phyloP scores from a whole-genome alignment of 768 basidiomycete genomes.

The Sarcodon sp. region DNA sequence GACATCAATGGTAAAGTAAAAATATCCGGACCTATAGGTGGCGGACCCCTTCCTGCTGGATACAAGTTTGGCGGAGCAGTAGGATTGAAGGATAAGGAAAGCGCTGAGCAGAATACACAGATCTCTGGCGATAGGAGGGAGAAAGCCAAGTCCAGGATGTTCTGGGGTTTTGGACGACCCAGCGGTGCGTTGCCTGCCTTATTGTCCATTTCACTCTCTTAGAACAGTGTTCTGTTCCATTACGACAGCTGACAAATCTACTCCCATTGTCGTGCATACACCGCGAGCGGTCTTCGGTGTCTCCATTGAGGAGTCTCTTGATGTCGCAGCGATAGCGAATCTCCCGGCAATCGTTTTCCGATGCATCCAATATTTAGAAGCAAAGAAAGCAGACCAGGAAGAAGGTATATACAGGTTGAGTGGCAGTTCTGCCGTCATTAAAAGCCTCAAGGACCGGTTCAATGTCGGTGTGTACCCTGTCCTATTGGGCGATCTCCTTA shows the following conservation, averaged over 20 bases:
- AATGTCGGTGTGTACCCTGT: constrained; percentile 54
- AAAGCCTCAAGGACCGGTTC: constrained; percentile 85
- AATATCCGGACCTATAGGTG: constrained; percentile 83
- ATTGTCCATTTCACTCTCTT: neutral
- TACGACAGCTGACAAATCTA: constrained; percentile 19
- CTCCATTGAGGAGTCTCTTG: constrained; percentile 74
- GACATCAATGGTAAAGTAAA: constrained; percentile 58
- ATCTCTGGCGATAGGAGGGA: constrained; percentile 58
- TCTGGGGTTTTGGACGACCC: constrained; percentile 80
- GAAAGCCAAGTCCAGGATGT: constrained; percentile 85
- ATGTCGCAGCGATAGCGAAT: constrained; percentile 79
- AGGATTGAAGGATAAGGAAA: constrained; percentile 38
- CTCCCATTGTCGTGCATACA: constrained; percentile 19
- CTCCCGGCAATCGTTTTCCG: constrained; percentile 93
- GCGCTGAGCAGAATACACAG: constrained; percentile 13
- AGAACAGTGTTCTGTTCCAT: constrained; percentile 1
- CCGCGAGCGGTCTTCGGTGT: constrained; percentile 84
- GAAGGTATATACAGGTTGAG: constrained; percentile 96
- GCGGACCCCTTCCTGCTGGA: constrained; percentile 74
- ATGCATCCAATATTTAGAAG: constrained; percentile 89
- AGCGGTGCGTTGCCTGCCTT: constrained; percentile 19
- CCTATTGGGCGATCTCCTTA: neutral
- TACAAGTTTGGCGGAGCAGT: constrained; percentile 67
- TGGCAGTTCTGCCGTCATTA: constrained; percentile 92
- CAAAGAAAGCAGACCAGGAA: constrained; percentile 88